phyloP scores from a whole-genome alignment of 2,329 filamentous ascomycete genomes.

The Chrysoporthe puriensis region DNA sequence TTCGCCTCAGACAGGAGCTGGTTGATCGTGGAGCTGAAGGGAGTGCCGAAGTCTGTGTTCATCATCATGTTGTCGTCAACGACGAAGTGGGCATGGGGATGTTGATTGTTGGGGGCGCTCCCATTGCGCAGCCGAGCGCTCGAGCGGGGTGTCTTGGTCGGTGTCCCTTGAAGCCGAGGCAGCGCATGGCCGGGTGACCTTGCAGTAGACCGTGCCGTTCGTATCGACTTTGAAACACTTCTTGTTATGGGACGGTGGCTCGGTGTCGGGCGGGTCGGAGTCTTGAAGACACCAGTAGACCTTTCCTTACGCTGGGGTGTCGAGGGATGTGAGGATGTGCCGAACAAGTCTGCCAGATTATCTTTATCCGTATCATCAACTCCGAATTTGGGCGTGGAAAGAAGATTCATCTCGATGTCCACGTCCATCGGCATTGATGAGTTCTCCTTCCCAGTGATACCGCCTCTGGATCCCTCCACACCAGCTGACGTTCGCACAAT shows the following conservation, averaged over 20 bases:
- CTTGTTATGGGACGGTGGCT: constrained; percentile 64
- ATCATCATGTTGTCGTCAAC: constrained; percentile 37
- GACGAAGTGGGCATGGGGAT: constrained; percentile 40
- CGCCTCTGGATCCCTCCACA: constrained; percentile 42
- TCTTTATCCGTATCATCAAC: constrained; percentile 32
- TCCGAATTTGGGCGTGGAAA: constrained; percentile 39
- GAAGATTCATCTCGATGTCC: constrained; percentile 24
- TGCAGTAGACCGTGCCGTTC: constrained; percentile 47
- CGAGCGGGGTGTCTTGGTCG: constrained; percentile 46
- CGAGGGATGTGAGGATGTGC: constrained; percentile 57
- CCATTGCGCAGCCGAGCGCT: constrained; percentile 46
- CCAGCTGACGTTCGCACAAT: constrained; percentile 49
- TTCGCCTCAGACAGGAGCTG: constrained; percentile 64
- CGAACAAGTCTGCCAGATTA: constrained; percentile 64
- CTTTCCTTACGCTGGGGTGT: constrained; percentile 57
- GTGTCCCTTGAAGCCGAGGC: constrained; percentile 49
- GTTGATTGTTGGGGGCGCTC: constrained; percentile 36
- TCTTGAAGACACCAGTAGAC: constrained; percentile 58
- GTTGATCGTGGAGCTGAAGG: constrained; percentile 65
- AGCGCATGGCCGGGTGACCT: constrained; percentile 50
- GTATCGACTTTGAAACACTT: constrained; percentile 61
- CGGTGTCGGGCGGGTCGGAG: constrained; percentile 64
- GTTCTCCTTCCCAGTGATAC: constrained; percentile 50
- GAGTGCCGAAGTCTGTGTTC: constrained; percentile 49
- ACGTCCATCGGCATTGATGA: constrained; percentile 9